Evolutionary conservation across 352 stramenopile genomes (phyloP).

Genomic region (Elongisporangium anandrum): DNA sequence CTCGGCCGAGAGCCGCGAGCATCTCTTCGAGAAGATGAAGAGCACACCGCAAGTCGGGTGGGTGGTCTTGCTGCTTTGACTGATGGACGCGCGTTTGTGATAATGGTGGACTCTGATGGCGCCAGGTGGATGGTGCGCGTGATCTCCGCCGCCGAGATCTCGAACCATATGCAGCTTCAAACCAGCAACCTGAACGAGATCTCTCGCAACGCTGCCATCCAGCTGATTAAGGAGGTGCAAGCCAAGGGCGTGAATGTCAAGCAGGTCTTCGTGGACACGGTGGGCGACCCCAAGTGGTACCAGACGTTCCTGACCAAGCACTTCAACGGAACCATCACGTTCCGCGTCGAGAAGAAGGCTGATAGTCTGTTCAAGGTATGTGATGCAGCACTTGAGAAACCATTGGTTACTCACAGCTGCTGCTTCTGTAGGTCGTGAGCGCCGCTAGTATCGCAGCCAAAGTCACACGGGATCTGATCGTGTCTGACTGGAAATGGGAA

Average conservation of each 20-base stretch:
- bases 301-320: conserved; percentile 90
- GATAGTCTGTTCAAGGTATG: conserved; percentile 95
- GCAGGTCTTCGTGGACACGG: conserved; percentile 94
- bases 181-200: conserved; percentile 93
- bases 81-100: not conserved
- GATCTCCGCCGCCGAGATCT: conserved; percentile 92
- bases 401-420: not conserved
- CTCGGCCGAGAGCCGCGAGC: conserved; percentile 77
- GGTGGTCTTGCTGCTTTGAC: conserved; percentile 6
- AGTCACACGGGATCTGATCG: conserved; percentile 88
- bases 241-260: conserved; percentile 81
- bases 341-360: conserved; percentile 95
- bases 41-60: conserved; percentile 60
- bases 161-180: conserved; percentile 91
- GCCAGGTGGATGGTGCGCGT: conserved; percentile 87
- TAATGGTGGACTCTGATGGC: not conserved
- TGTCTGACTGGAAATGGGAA: conserved; percentile 89
- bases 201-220: conserved; percentile 90
- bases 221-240: conserved; percentile 90
- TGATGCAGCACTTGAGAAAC: no score
- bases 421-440: conserved; percentile 68
- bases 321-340: conserved; percentile 86
- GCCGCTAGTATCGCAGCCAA: conserved; percentile 93
- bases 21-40: conserved; percentile 88
- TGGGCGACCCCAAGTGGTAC: conserved; percentile 91